Base-by-base conservation (phyloP, 2,329 filamentous ascomycete genomes). In the Ophiostoma himal-ulmi region DNA sequence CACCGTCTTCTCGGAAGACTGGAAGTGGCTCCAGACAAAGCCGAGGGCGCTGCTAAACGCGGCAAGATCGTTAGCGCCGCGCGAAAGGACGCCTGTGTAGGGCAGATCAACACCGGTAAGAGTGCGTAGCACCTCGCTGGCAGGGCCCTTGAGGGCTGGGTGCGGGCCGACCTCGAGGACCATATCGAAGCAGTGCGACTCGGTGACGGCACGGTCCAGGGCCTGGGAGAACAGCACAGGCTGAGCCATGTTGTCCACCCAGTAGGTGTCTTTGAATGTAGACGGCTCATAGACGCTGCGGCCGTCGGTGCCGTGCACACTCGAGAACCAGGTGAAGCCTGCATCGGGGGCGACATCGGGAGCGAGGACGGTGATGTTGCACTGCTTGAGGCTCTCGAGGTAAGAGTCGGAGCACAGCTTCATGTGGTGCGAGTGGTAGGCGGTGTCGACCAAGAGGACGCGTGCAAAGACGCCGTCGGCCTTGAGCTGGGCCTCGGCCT, bases 361-460 rank as follows among this genome's bases (percentile, higher is more conserved):
- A 8, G 71, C 70, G 2, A 68, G 17, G 1, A 69, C 34, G 0
- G 71, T 52, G 36, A 83, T 77, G 20, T 70, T 71, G 39, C 76
- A 79, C 20, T 69, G 70, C 1, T 69, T 44, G 57, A 83, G 72
- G 0, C 74, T 74, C 36, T 77, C 70, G 3, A 77, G 71, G 69
- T 83, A 83, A 67, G 77, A 71, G 0, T 52, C 72, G 0, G 79
- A 78, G 0, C 80, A 75, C 30, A 36, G 70, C 0, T 74, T 67
- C 83, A 85, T 85, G 73, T 84, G 83, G 0, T 78, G 78, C 0
- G 83, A 85, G 75, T 85, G 83, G 68, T 85, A 85, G 0, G 83
- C 83, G 0, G 78, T 82, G 64, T 84, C 81, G 0, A 85, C 79
- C 1, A 74, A 73, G 7, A 85, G 75, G 0, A 77, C 13, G 1